These are phyloP conservation scores for Nemania serpens DNA, from an alignment of 2,329 filamentous ascomycete genomes.

Conservation along the genomic window DNA sequence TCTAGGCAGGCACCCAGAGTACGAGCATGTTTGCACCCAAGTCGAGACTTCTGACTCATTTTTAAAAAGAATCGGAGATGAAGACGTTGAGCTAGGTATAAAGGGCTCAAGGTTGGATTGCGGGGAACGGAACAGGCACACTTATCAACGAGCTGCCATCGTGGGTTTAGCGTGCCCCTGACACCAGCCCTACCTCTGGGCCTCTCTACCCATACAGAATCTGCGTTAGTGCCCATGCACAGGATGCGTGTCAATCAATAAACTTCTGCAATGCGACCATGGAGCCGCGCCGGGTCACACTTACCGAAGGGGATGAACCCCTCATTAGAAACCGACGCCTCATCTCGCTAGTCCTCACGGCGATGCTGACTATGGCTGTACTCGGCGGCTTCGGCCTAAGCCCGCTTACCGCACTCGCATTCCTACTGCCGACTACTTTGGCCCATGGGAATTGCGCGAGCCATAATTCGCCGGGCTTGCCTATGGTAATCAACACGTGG, in stretches of 20 bases:
- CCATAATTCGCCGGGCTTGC: conserved; percentile 46
- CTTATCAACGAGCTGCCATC: neutral
- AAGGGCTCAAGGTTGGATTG: neutral
- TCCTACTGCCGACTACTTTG: conserved; percentile 19
- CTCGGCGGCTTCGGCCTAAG: conserved; percentile 14
- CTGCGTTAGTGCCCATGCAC: no score
- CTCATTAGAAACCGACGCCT: conserved; percentile 18
- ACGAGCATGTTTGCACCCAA: neutral
- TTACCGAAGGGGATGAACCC: conserved; percentile 7
- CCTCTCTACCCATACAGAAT: neutral
- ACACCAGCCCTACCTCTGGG: neutral
- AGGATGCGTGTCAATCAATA: conserved; percentile 12
- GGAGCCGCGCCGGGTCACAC: conserved; percentile 4
- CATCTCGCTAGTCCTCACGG: conserved; percentile 19
- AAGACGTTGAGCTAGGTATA: neutral
- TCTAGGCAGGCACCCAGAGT: neutral
- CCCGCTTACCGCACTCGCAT: conserved; percentile 20
- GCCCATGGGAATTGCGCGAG: conserved; percentile 10
- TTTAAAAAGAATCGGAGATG: neutral
- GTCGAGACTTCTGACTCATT: neutral
- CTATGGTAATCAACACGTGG: conserved; percentile 61
- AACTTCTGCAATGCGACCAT: conserved; percentile 23
- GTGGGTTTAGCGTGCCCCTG: conserved; percentile 18
- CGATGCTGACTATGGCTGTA: conserved; percentile 25
- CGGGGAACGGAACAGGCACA: neutral